These are phyloP conservation scores for Paraglomus brasilianum DNA, from an alignment of 192 early-diverging fungal genomes.

Conservation along the genomic window DNA sequence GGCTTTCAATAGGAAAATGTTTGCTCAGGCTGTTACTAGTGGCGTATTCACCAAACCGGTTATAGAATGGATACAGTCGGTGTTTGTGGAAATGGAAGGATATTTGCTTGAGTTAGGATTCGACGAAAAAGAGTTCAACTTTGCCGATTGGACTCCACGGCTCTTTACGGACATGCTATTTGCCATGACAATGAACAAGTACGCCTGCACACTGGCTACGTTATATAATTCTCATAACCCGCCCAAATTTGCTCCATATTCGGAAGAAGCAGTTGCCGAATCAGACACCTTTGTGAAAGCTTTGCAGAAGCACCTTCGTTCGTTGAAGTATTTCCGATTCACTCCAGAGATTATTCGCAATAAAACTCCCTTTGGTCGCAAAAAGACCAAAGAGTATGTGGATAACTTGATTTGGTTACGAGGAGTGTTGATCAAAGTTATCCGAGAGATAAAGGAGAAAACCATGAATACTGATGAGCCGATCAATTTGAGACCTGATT, in stretches of 20 bases:
- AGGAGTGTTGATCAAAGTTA: neutral
- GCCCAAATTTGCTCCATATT: neutral
- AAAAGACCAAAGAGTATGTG: neutral
- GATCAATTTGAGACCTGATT: neutral
- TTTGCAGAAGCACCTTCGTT: neutral
- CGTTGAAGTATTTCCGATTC: neutral
- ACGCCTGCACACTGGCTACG: neutral
- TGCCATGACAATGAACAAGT: neutral
- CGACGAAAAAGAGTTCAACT: neutral
- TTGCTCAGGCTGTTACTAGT: neutral
- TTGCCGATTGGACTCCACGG: neutral
- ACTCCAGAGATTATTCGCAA: neutral
- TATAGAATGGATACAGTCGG: too few relatives aligned
- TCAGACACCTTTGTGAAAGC: neutral
- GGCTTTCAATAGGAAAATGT: neutral
- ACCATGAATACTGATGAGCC: neutral
- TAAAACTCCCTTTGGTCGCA: neutral
- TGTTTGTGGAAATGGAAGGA: too few relatives aligned
- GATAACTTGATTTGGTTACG: neutral
- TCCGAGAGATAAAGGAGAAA: neutral
- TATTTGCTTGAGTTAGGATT: too few relatives aligned
- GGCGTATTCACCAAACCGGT: too few relatives aligned
- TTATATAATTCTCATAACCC: slow-evolving; percentile 13
- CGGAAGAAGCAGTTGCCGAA: neutral
- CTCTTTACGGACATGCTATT: neutral